phyloP scores from a whole-genome alignment of 257 asterid species.

The Solanum ossicruentum region DNA sequence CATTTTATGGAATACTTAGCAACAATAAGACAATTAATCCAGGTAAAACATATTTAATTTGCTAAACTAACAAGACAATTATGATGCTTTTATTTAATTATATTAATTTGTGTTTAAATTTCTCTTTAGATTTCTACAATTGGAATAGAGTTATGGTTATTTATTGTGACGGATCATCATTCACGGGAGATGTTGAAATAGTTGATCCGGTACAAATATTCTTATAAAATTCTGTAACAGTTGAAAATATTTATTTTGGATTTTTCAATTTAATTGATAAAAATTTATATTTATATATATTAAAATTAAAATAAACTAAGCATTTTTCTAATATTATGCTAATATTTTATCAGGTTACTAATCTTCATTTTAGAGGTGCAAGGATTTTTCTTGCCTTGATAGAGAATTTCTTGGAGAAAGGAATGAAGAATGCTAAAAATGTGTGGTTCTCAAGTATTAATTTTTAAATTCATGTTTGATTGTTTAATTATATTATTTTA shows the following conservation, averaged over 20 bases:
- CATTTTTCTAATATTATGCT: neutral
- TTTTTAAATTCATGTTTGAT: neutral
- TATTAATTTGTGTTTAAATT: neutral
- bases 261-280: neutral
- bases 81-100: neutral
- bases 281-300: neutral
- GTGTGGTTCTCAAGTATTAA: neutral
- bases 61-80: neutral
- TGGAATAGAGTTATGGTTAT: conserved; percentile 91
- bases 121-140: conserved; percentile 70
- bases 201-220: neutral
- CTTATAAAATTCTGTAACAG: neutral
- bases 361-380: neutral
- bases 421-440: conserved; percentile 4
- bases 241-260: neutral
- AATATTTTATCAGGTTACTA: neutral
- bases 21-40: neutral
- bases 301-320: neutral
- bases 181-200: conserved; percentile 66
- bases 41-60: neutral
- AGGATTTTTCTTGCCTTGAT: neutral
- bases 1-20: neutral
- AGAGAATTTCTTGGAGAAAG: neutral
- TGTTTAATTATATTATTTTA: neutral
- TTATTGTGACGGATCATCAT: conserved; percentile 93